Evolutionary conservation across 164 flowering plant genomes (phyloP), one percentile per base, ranked within the genome.

Genomic region (Pachysandra terminalis): DNA sequence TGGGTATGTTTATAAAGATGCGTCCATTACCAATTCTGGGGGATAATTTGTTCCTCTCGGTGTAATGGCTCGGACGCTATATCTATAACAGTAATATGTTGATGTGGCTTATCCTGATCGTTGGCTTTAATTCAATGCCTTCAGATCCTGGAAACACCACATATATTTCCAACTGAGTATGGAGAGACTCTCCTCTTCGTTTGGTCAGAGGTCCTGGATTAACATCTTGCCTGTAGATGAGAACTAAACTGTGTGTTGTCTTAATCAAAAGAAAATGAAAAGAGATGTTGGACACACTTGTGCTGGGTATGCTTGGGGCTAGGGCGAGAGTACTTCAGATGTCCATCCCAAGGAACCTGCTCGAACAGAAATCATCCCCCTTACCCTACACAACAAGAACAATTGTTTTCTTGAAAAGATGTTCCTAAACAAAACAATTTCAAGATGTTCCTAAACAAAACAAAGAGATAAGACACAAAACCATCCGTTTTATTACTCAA

Each of bases 271-370:
- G 51, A 45, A 5, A 45, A 10, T 45, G 25, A 32, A 68, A 10
- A 17, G 51, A 14, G 10, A 60, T 17, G 1, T 57, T 37, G 4
- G 51, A 68, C 90, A 80, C 83, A 90, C 97, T 90, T 95, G 22
- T 64, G 81, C 69, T 90, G 91, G 27, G 82, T 84, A 59, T 79
- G 97, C 75, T 88, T 92, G 21, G 99, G 98, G 77, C 96, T 87
- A 56, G 98, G 99, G 41, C 98, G 90, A 49, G 96, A 87, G 63
- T 92, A 87, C 79, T 92, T 92, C 81, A 90, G 72, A 73, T 90
- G 92, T 65, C 99, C 98, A 84, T 95, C 98, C 99, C 99, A 95
- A 25, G 99, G 98, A 68, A 95, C 98, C 96, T 56, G 98, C 99
- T 72, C 99, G 84, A 68, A 76, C 86, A 76, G 97, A 85, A 74